phyloP scores from a whole-genome alignment of 108 stramenopile species.

The Skeletonema grethae region DNA sequence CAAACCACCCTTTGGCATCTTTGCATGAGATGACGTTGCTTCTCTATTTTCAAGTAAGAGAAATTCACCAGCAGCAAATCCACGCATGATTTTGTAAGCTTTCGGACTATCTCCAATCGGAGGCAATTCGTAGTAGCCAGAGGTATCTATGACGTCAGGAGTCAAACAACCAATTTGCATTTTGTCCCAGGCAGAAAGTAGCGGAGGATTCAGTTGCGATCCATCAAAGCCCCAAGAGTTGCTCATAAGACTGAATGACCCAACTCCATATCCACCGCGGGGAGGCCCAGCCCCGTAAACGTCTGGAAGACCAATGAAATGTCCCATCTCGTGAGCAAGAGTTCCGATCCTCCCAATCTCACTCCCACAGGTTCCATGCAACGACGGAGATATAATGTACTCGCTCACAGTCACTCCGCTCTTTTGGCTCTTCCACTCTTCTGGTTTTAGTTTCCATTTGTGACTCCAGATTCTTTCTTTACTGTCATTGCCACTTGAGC shows the following conservation, averaged over 20 bases:
- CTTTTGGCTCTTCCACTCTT: slow-evolving; percentile 10
- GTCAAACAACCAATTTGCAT: slow-evolving; percentile 27
- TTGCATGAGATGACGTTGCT: slow-evolving; percentile 9
- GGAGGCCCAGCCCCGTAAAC: slow-evolving; percentile 38
- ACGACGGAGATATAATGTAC: slow-evolving; percentile 28
- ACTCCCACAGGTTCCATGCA: slow-evolving; percentile 28
- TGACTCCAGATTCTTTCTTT: slow-evolving; percentile 32
- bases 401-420: slow-evolving; percentile 17
- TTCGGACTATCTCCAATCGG: slow-evolving; percentile 15
- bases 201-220: slow-evolving; percentile 12
- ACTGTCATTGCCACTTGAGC: slow-evolving; percentile 19
- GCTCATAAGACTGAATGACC: slow-evolving; percentile 23
- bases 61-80: slow-evolving; percentile 14
- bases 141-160: slow-evolving; percentile 5
- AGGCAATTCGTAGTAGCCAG: slow-evolving; percentile 13
- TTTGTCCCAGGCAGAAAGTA: slow-evolving; percentile 29
- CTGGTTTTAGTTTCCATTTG: slow-evolving; percentile 1
- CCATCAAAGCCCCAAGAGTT: slow-evolving; percentile 14
- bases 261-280: slow-evolving; percentile 9
- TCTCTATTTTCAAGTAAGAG: slow-evolving; percentile 31
- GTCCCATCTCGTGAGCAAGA: slow-evolving; percentile 49
- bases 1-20: slow-evolving; percentile 20
- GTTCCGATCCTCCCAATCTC: slow-evolving; percentile 39
- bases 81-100: slow-evolving; percentile 14
- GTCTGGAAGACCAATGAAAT: slow-evolving; percentile 49